Evolutionary conservation across 768 basidiomycete species (phyloP).

Genomic region (Tulasnella sp.): DNA sequence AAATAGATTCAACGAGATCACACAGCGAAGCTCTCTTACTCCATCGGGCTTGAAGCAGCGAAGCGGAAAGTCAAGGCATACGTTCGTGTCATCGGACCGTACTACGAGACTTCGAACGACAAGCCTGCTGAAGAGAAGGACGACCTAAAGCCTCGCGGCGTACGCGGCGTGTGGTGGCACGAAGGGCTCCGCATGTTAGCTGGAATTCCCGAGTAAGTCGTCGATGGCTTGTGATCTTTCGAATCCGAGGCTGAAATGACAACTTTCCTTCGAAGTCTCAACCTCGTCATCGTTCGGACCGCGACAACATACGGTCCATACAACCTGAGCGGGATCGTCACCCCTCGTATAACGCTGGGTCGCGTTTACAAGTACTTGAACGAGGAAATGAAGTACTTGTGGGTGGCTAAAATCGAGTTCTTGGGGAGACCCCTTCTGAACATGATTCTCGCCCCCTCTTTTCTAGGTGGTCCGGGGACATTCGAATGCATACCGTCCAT

Average conservation of each 20-base stretch:
- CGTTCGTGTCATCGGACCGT: slow-evolving; percentile 74
- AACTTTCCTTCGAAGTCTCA: slow-evolving; percentile 3
- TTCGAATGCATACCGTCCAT: slow-evolving; percentile 65
- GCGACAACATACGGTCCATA: slow-evolving; percentile 84
- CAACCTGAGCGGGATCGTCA: slow-evolving; percentile 70
- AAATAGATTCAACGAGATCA: slow-evolving; percentile 74
- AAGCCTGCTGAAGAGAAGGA: slow-evolving; percentile 70
- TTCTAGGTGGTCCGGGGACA: slow-evolving; percentile 68
- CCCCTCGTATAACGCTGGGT: slow-evolving; percentile 71
- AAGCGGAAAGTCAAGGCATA: slow-evolving; percentile 77
- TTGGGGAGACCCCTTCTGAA: slow-evolving; percentile 21
- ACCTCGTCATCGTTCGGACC: slow-evolving; percentile 56
- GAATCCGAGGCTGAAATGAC: too few species aligned
- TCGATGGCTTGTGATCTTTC: not conserved
- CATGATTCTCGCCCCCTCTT: not conserved
- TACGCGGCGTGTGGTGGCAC: slow-evolving; percentile 85
- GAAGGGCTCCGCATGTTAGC: slow-evolving; percentile 77
- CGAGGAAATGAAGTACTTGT: slow-evolving; percentile 86
- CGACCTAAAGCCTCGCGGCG: slow-evolving; percentile 68
- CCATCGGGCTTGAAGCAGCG: slow-evolving; percentile 78
- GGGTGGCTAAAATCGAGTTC: slow-evolving; percentile 40
- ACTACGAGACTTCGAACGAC: slow-evolving; percentile 67
- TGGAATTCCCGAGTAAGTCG: slow-evolving; percentile 66
- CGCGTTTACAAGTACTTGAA: slow-evolving; percentile 81
- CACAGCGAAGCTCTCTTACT: slow-evolving; percentile 68